phyloP scores from a whole-genome alignment of 2,329 filamentous ascomycete species.

The Fusarium metavorans region DNA sequence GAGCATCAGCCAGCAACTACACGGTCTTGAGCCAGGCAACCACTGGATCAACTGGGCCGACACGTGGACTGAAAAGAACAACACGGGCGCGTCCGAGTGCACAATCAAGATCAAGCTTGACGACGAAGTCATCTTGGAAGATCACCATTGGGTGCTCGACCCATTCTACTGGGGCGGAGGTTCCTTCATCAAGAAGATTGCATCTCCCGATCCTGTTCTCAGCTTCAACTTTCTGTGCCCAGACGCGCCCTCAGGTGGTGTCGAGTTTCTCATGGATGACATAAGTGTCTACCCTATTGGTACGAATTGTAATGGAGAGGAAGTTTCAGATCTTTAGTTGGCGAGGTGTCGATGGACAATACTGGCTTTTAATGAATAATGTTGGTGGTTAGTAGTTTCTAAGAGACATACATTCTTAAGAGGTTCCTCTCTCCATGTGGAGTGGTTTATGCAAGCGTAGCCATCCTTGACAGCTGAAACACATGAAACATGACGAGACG shows the following conservation, averaged over 20 bases:
- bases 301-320: background rate
- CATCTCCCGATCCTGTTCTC: background rate
- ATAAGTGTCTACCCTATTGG: background rate
- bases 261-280: conserved; percentile 1
- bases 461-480: background rate
- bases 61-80: conserved; percentile 1
- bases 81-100: background rate
- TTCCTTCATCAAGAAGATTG: background rate
- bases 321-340: background rate
- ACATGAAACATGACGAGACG: background rate
- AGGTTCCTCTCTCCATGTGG: background rate
- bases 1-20: background rate
- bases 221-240: conserved; percentile 1
- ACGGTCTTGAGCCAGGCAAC: background rate
- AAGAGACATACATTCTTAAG: background rate
- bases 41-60: background rate
- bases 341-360: background rate
- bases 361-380: background rate
- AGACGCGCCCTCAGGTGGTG: background rate
- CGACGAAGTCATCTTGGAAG: background rate
- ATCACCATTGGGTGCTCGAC: background rate
- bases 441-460: background rate
- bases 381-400: background rate
- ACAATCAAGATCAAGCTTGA: conserved; percentile 2
- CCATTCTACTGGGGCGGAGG: background rate